Conservation (phyloP, 805 yeast species). For the Schwanniomyces yamadae region DNA sequence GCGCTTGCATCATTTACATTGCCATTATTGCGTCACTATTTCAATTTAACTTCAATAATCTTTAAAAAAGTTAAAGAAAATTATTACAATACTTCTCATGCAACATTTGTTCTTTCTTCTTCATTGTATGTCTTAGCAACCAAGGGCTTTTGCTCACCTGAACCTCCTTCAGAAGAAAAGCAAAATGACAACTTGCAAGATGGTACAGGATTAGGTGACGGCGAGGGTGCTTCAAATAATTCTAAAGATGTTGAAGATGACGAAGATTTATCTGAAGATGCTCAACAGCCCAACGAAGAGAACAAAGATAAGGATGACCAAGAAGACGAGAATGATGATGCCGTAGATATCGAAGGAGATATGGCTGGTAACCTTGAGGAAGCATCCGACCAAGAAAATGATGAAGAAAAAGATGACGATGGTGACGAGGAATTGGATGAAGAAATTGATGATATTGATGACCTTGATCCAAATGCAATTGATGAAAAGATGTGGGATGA, state of each 20-base stretch:
- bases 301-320: conserved; percentile 56
- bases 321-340: conserved; percentile 79
- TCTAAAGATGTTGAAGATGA: conserved; percentile 88
- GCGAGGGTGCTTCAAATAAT: conserved; percentile 79
- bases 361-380: conserved; percentile 94
- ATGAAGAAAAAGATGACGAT: conserved; percentile 48
- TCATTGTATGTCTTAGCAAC: conserved; percentile 61
- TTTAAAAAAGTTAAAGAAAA: conserved; percentile 44
- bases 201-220: conserved; percentile 93
- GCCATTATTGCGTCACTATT: conserved; percentile 66
- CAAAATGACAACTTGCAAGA: conserved; percentile 64
- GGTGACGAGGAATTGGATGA: conserved; percentile 75
- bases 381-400: conserved; percentile 63
- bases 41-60: conserved; percentile 44
- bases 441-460: conserved; percentile 84
- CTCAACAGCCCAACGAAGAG: conserved; percentile 72
- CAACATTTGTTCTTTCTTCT: conserved; percentile 57
- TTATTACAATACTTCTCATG: conserved; percentile 57
- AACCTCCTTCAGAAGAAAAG: conserved; percentile 65
- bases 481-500: conserved; percentile 99
- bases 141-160: conserved; percentile 92
- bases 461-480: conserved; percentile 88
- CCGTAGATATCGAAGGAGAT: conserved; percentile 93
- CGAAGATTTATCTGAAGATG: conserved; percentile 80
- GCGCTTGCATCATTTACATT: conserved; percentile 55